Base-by-base conservation (phyloP, 2,329 filamentous ascomycete species). In the Cladosporium colombiae region DNA sequence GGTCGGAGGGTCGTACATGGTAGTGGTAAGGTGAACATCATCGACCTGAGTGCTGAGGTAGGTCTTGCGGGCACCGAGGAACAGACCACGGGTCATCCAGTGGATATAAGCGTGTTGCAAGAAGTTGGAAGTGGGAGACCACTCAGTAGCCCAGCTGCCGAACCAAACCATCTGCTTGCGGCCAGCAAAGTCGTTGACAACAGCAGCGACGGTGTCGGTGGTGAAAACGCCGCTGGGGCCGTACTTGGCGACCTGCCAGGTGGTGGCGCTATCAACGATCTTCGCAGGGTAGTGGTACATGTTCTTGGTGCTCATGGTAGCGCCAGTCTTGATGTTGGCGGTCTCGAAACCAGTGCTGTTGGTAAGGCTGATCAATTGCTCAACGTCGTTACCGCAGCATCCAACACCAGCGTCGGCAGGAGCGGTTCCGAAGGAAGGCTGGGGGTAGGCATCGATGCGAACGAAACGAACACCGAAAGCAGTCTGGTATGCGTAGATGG, bases 161-260 rank as follows among this genome's bases (percentile, higher is more conserved):
- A 88, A 88, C 78, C 85, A 88, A 2, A 82, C 86, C 84, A 88
- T 86, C 75, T 88, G 85, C 76, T 88, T 80, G 67, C 86, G 81
- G n/a, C 81, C 81, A 63, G 79, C 78, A 67, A 86, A 83, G 66
- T 83, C 82, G 74, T 88, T 88, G 73, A 88, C 86, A 60, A 89
- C 85, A 40, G 82, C 86, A 62, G 86, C 86, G 29, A 81, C 84
- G 27, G 80, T 81, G 29, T 75, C 74, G n/a, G 65, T 72, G 1
- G 73, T 64, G 67, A 79, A 81, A 5, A 74, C 70, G 2, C 79
- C 80, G 37, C 66, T 62, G 23, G 81, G 76, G 11, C 76, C 81
- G 72, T 87, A 87, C 37, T 80, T 76, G 6, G 85, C 86, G 69
- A 88, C 80, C 62, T 84, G 77, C 74, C 79, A 83, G 23, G 86